Evolutionary conservation across 176 grass and related monocot species (phyloP).

Genomic region (Coix lacrymajobi): DNA sequence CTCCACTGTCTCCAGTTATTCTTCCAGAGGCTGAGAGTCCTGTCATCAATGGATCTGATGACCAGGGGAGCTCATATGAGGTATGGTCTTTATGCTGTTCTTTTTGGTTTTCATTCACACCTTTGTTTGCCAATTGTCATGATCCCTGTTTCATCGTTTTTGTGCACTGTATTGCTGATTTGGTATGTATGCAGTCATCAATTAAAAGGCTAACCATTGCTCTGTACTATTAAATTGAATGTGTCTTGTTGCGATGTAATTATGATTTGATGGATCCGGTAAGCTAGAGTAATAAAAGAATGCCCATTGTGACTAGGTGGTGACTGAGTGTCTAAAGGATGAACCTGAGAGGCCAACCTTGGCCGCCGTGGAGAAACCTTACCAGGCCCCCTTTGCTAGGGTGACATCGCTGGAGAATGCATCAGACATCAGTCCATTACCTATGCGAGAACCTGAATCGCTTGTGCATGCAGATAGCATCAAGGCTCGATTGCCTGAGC

Average conservation of each 20-base stretch:
- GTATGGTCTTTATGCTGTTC: constrained; percentile 42
- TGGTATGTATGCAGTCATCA: background rate
- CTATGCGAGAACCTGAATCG: constrained; percentile 38
- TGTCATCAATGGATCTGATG: constrained; percentile 16
- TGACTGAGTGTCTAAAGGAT: constrained; percentile 38
- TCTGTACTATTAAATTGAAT: background rate
- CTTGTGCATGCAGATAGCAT: constrained; percentile 36
- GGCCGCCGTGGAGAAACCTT: constrained; percentile 33
- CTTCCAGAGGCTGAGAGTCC: constrained; percentile 22
- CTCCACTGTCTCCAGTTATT: constrained; percentile 58
- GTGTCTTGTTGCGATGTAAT: background rate
- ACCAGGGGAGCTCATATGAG: constrained; percentile 34
- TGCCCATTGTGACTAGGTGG: constrained; percentile 45
- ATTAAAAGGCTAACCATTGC: background rate
- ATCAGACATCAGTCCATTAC: constrained; percentile 8
- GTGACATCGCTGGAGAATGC: constrained; percentile 61
- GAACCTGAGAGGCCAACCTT: constrained; percentile 27
- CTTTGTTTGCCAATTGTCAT: background rate
- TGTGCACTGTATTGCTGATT: background rate
- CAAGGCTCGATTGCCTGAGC: constrained; percentile 32
- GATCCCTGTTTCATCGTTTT: background rate
- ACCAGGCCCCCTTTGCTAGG: constrained; percentile 69
- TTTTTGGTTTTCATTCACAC: background rate
- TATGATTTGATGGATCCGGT: background rate
- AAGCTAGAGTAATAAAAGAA: background rate